Conservation (phyloP, 1,284 basidiomycete species). For the Athelia psychrophila region DNA sequence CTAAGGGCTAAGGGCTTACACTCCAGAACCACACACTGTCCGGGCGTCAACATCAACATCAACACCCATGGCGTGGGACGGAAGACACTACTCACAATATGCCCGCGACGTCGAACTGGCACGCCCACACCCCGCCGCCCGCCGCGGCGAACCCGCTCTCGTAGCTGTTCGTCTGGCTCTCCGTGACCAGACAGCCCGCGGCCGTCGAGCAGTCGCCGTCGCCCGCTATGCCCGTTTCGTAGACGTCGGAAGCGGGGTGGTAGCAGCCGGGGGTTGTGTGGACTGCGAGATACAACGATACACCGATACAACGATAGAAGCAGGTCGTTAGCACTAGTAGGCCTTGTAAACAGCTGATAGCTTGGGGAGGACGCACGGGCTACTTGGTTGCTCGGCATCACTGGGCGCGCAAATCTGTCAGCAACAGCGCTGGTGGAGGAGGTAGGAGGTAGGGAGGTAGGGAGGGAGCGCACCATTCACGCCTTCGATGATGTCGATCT, state of each 20-base stretch:
- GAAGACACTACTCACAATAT: slow-evolving; percentile 31
- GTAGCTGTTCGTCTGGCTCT: slow-evolving; percentile 49
- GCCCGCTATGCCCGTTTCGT: slow-evolving; percentile 35
- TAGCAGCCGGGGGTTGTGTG: slow-evolving; percentile 39
- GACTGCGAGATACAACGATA: no score
- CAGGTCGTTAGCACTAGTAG: no score
- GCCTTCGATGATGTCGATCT: slow-evolving; percentile 40
- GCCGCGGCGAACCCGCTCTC: slow-evolving; percentile 49
- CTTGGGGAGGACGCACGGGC: slow-evolving; percentile 20
- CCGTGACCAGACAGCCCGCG: slow-evolving; percentile 53
- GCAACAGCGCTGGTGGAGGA: slow-evolving; percentile 4
- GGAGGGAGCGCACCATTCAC: slow-evolving; percentile 23
- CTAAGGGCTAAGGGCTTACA: slow-evolving; percentile 35
- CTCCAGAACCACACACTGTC: slow-evolving; percentile 67
- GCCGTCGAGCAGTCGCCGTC: slow-evolving; percentile 38
- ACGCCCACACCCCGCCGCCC: slow-evolving; percentile 65
- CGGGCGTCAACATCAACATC: neutral
- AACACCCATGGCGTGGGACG: slow-evolving; percentile 4
- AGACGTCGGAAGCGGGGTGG: slow-evolving; percentile 20
- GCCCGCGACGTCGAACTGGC: slow-evolving; percentile 55
- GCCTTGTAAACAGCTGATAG: no score
- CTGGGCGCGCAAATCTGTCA: slow-evolving; percentile 19
- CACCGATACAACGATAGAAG: no score
- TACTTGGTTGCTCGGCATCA: slow-evolving; percentile 43
- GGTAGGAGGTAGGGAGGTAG: neutral